A percentile compares a stretch with the other conserved stretches of the same genome.
These are phyloP conservation scores for Botrytis byssoidea DNA, from an alignment of 2,329 filamentous ascomycete genomes.

Conservation along the genomic window DNA sequence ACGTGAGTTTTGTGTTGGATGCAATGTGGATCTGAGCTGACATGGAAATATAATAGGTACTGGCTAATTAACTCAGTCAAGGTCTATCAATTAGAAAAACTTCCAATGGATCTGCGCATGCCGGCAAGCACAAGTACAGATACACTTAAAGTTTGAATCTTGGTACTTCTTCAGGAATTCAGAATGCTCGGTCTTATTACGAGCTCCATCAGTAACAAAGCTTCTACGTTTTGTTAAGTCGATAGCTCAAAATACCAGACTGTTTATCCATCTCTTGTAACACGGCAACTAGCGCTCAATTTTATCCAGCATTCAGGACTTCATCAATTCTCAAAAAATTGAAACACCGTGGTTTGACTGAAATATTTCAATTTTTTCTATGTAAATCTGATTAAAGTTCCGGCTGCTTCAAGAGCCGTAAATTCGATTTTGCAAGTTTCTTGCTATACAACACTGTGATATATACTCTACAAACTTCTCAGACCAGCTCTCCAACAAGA, in stretches of 20 bases:
- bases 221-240: no score
- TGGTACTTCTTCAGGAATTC: accelerated
- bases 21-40: accelerated
- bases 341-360: accelerated
- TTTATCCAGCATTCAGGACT: no score
- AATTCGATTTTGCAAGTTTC: neutral
- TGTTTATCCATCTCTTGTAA: neutral
- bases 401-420: neutral
- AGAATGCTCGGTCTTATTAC: accelerated
- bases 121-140: neutral
- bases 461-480: neutral
- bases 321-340: no score
- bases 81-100: neutral
- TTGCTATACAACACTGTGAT: neutral
- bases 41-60: neutral
- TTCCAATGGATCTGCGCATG: neutral
- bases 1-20: slow-evolving; percentile 49
- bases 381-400: no score
- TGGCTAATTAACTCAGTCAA: slow-evolving; percentile 18
- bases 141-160: neutral
- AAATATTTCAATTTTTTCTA: no score
- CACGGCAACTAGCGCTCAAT: neutral
- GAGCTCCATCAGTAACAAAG: neutral
- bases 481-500: neutral
- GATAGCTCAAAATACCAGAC: neutral